These are phyloP conservation scores for Glebionis coronaria DNA, from an alignment of 129 eudicot genomes.

Conservation along the genomic window DNA sequence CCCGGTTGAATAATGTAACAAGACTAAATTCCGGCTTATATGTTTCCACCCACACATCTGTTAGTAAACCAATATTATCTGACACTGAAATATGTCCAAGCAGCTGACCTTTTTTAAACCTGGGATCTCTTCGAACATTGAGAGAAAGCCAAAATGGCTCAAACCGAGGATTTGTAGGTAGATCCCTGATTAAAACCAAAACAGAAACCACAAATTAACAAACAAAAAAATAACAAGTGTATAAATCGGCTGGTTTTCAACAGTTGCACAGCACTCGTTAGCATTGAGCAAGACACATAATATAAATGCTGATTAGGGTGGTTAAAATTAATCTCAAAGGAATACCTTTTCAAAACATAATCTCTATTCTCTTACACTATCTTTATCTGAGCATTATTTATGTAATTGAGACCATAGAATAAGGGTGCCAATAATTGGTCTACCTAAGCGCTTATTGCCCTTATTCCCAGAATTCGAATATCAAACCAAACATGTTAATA, in stretches of 20 bases:
- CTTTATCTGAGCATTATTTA: not conserved
- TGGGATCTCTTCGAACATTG: not conserved
- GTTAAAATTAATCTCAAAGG: no score
- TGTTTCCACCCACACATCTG: not conserved
- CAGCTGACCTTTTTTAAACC: not conserved
- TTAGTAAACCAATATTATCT: not conserved
- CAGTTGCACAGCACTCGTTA: no score
- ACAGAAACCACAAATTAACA: not conserved
- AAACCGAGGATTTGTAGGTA: not conserved
- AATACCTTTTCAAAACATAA: no score
- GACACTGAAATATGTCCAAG: conserved; percentile 5
- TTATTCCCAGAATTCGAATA: no score
- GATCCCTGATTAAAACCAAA: not conserved
- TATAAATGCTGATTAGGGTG: no score
- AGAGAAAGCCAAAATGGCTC: not conserved
- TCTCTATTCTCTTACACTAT: no score
- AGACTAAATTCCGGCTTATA: not conserved
- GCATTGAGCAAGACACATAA: no score
- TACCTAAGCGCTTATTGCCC: no score
- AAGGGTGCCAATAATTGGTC: not conserved
- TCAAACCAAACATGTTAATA: no score
- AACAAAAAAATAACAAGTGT: no score
- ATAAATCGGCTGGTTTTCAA: not conserved
- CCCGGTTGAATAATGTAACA: not conserved
- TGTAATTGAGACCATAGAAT: not conserved